Base-by-base conservation (phyloP, 345 rosid genomes). In the Eucalyptus virginea region DNA sequence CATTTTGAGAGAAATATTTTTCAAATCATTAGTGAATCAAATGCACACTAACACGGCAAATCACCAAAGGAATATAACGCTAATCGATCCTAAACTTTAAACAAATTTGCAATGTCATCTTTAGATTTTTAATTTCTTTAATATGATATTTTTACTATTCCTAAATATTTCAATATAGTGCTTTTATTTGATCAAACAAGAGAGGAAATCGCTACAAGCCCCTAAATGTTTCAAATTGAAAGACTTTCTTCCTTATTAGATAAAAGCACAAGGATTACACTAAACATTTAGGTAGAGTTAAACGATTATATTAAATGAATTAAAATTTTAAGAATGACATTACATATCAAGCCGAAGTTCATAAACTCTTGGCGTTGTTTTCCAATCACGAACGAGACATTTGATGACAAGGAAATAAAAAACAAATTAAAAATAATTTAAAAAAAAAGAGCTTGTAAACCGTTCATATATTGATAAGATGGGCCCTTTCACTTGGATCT, bases 311-410 rank as follows among this genome's bases (percentile, higher is more conserved):
- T 32, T 69, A 0, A 69, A 69, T 1, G 0, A 34, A 69, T 69
- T 69, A 69, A 77, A 69, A 37, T 9, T 37, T 3, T 19, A 11
- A 11, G 1, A 3, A 40, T 9, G 4, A 6, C 7, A 37, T 6
- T 37, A 0, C 5, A 37, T 12, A 37, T 77, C 3, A 2, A 13
- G 8, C 8, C 3, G 2, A 37, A 77, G 5, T 37, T 77, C 9
- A 19, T 5, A 21, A 7, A 21, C 28, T 21, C 42, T 21, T 21
- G 6, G 2, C 1, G 0, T 21, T 1, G 8, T 19, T 77, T 72
- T 77, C 7, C 16, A 77, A 77, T 77, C 83, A 37, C 2, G 8
- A 60, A 12, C 2, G 1, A 60, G 32, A 60, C 32, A 28, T 28
- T 62, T 62, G 34, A 62, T 62, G 69, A 30, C 17, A 28, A 37